Evolutionary conservation across 805 yeast species (phyloP).

Genomic region (Starmerella bombicola): DNA sequence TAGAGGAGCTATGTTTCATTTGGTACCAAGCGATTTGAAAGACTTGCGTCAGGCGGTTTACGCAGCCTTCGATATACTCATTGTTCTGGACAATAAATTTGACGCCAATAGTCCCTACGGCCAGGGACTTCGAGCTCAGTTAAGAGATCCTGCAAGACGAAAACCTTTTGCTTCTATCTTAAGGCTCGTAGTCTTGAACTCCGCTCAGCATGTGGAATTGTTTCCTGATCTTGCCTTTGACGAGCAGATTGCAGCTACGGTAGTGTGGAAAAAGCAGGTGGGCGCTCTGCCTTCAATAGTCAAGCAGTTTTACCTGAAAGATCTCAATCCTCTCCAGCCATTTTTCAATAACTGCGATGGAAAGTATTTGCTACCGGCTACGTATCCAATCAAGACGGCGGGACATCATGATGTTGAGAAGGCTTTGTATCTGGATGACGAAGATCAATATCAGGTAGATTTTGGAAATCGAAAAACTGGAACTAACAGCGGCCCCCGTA

Average conservation of each 20-base stretch:
- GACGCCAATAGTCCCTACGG: slow-evolving; percentile 33
- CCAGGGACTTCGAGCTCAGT: slow-evolving; percentile 24
- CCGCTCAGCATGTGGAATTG: slow-evolving; percentile 69
- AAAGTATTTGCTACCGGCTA: slow-evolving; percentile 71
- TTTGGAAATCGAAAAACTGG: slow-evolving; percentile 8
- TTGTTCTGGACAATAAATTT: slow-evolving; percentile 53
- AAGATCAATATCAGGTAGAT: slow-evolving; percentile 18
- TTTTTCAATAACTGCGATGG: slow-evolving; percentile 42
- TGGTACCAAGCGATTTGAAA: slow-evolving; percentile 35
- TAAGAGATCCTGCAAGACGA: slow-evolving; percentile 23
- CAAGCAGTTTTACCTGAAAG: slow-evolving; percentile 58
- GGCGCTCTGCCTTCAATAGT: slow-evolving; percentile 74
- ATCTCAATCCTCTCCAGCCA: slow-evolving; percentile 46
- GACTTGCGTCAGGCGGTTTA: slow-evolving; percentile 23
- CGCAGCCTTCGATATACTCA: slow-evolving; percentile 41
- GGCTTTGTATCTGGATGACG: slow-evolving; percentile 25
- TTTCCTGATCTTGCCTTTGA: slow-evolving; percentile 37
- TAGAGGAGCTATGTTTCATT: slow-evolving; percentile 23
- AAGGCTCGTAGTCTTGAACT: slow-evolving; percentile 60
- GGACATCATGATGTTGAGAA: slow-evolving; percentile 66
- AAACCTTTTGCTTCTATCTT: slow-evolving; percentile 41
- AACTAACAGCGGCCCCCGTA: slow-evolving; percentile 3
- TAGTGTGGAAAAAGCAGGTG: slow-evolving; percentile 65
- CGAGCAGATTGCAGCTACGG: slow-evolving; percentile 67
- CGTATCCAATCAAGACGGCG: slow-evolving; percentile 50